Evolutionary conservation across 352 stramenopile genomes (phyloP), one percentile per base, ranked within the genome.

Genomic region (Globisporangium paroecandrum): DNA sequence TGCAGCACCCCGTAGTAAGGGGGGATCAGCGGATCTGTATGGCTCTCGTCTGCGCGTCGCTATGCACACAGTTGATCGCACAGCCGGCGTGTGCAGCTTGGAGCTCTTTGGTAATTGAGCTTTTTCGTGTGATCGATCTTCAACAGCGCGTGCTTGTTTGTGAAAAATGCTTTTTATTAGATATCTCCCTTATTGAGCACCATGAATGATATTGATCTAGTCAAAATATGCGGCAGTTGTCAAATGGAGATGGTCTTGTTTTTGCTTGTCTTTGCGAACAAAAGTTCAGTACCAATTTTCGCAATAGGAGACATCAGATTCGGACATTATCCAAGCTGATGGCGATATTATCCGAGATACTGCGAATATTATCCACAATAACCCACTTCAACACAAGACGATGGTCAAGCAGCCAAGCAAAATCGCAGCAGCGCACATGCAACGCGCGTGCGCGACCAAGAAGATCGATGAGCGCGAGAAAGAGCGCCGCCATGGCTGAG

Each of bases 101-200:
- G 55, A 61, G 29, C 29, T 47, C 55, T 46, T 61, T 9, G 55
- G 25, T 5, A 13, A 61, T 18, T 61, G 55, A 36, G 25, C 27
- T 32, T 24, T 32, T 32, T 24, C 24, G 1, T 22, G 34, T 41
- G 34, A 41, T 59, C 18, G 55, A 61, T 25, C 55, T 61, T 61
- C 55, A 61, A 61, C 15, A 20, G 55, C 32, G 55, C 55, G 55
- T 61, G 55, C 55, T 27, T 27, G 27, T 53, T 24, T 41, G 9
- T 13, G 34, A 38, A 41, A 12, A 13, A 13, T 13, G 34, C 34
- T 41, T 41, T 41, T 41, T 38, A 38, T 24, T 9, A n/a, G 46
- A 5, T 24, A 10, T 20, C 1, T 6, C 47, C 47, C 47, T 54
- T 18, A 54, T 54, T 54, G 13, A 22, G 47, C 47, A 54, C 9